phyloP scores from a whole-genome alignment of 2,329 filamentous ascomycete genomes.

The Coleophoma crateriformis region DNA sequence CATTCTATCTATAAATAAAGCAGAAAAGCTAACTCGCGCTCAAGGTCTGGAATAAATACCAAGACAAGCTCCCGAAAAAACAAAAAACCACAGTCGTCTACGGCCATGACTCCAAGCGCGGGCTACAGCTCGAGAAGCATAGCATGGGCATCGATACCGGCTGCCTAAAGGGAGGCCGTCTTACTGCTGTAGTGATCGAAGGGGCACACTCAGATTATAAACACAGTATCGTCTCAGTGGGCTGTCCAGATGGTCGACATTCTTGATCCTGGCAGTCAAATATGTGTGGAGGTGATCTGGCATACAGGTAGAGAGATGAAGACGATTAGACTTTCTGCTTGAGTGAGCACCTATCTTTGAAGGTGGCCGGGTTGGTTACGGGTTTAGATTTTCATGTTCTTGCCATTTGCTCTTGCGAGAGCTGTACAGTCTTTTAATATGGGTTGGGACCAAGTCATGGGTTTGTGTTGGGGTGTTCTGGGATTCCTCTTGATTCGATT shows the following conservation, averaged over 20 bases:
- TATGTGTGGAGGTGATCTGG: no score
- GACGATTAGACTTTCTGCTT: no score
- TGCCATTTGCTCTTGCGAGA: no score
- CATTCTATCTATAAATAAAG: not conserved
- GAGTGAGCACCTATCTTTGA: no score
- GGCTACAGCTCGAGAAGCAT: slow-evolving; percentile 62
- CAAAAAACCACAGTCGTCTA: slow-evolving; percentile 68
- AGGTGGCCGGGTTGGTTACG: no score
- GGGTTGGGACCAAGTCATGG: no score
- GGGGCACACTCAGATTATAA: slow-evolving; percentile 34
- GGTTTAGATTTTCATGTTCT: no score
- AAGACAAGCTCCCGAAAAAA: slow-evolving; percentile 29
- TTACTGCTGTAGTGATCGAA: slow-evolving; percentile 75
- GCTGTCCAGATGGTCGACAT: slow-evolving; percentile 17
- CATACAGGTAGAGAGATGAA: no score
- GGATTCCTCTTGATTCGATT: no score
- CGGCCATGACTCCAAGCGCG: slow-evolving; percentile 75
- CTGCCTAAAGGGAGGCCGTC: slow-evolving; percentile 68
- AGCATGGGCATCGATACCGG: slow-evolving; percentile 82
- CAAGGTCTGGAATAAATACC: slow-evolving; percentile 49
- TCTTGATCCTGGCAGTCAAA: no score
- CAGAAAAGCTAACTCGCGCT: slow-evolving; percentile 9
- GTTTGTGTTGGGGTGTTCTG: no score
- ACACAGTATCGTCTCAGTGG: slow-evolving; percentile 22
- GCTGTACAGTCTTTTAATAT: no score